These are phyloP conservation scores for Voacanga thouarsii DNA, from an alignment of 257 asterid genomes.

Conservation along the genomic window DNA sequence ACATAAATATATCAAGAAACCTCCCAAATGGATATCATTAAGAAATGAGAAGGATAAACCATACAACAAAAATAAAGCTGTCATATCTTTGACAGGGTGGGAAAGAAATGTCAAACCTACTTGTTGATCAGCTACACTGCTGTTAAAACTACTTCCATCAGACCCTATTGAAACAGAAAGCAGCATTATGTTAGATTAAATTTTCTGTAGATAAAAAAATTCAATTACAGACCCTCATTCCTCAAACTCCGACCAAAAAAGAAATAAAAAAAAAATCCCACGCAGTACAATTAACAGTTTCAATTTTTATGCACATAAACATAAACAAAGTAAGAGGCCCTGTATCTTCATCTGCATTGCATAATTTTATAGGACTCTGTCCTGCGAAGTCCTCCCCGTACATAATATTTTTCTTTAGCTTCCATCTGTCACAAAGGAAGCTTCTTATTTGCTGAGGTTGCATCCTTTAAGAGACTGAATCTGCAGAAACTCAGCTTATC, in stretches of 20 bases:
- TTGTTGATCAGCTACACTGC: slow-evolving; percentile 84
- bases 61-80: neutral
- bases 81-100: neutral
- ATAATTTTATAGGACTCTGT: neutral
- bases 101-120: slow-evolving; percentile 33
- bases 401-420: neutral
- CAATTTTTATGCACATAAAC: neutral
- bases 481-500: neutral
- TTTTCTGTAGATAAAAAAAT: neutral
- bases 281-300: neutral
- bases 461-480: neutral
- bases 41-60: neutral
- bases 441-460: neutral
- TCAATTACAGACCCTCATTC: neutral
- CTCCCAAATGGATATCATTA: neutral
- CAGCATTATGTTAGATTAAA: slow-evolving; percentile 9
- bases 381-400: neutral
- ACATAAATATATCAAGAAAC: neutral
- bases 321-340: neutral
- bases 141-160: slow-evolving; percentile 80
- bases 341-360: neutral
- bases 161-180: slow-evolving; percentile 49
- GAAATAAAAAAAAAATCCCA: neutral
- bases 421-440: neutral
- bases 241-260: neutral